phyloP scores from a whole-genome alignment of 1,284 basidiomycete genomes.

The Puccinia novopanici region DNA sequence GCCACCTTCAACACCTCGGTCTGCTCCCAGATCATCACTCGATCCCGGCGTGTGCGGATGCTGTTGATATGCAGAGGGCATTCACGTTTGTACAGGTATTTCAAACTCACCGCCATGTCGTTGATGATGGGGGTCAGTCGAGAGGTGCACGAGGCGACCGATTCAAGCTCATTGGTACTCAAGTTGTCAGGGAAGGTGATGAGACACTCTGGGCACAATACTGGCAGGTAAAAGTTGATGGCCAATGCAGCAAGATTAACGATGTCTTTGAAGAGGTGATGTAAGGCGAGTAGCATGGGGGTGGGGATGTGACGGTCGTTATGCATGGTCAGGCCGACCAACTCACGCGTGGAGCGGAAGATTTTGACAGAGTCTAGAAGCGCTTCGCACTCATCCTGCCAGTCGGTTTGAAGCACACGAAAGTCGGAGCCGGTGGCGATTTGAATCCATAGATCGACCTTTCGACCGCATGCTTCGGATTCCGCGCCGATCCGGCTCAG shows the following conservation, averaged over 20 bases:
- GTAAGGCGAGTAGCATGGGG: too few species aligned
- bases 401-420: neutral
- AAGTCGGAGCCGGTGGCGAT: neutral
- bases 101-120: neutral
- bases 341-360: too few species aligned
- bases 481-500: too few species aligned
- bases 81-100: neutral
- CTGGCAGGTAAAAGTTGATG: neutral
- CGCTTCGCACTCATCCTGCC: neutral
- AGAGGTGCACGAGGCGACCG: neutral
- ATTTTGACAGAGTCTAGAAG: neutral
- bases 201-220: neutral
- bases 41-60: too few species aligned
- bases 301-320: too few species aligned
- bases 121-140: neutral
- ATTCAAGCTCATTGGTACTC: neutral
- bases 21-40: neutral
- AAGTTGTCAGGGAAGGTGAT: neutral
- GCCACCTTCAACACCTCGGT: neutral
- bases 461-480: neutral
- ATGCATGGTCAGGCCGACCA: too few species aligned
- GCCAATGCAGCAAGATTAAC: neutral
- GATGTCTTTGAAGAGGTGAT: too few species aligned
- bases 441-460: neutral
- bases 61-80: too few species aligned